These are phyloP conservation scores for Astrothelium subdiscretum DNA, from an alignment of 495 filamentous ascomycete species.

Conservation along the genomic window DNA sequence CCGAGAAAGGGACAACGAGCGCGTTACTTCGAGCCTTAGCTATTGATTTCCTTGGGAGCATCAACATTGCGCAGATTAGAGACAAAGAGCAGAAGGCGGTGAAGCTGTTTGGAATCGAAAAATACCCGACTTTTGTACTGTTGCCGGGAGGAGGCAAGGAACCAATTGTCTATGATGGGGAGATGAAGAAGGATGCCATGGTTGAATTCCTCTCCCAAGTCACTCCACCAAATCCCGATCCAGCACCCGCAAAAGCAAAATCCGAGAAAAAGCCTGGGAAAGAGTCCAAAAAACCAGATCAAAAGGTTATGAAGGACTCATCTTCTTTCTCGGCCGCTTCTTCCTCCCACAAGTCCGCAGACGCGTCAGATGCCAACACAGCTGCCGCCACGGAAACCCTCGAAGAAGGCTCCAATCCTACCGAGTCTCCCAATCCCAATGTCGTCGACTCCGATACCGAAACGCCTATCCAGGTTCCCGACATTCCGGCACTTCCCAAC, in stretches of 20 bases:
- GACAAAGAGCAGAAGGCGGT: conserved; percentile 67
- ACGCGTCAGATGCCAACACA: conserved; percentile 27
- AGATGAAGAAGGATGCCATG: conserved; percentile 76
- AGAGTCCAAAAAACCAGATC: conserved; percentile 38
- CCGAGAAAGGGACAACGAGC: conserved; percentile 81
- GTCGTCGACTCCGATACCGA: conserved; percentile 29
- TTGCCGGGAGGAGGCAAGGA: conserved; percentile 62
- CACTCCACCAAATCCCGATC: conserved; percentile 61
- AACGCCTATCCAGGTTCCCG: conserved; percentile 39
- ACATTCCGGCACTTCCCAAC: conserved; percentile 41
- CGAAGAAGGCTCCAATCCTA: conserved; percentile 32
- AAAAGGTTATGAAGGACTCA: conserved; percentile 36
- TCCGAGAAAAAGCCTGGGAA: conserved; percentile 33
- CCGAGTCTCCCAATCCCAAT: conserved; percentile 37
- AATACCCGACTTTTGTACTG: conserved; percentile 72
- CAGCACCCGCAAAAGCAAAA: conserved; percentile 38
- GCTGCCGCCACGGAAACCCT: conserved; percentile 31
- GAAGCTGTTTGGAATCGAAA: conserved; percentile 59
- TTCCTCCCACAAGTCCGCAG: conserved; percentile 30
- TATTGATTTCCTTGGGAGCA: conserved; percentile 77
- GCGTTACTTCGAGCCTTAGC: conserved; percentile 73
- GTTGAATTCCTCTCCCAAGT: conserved; percentile 73
- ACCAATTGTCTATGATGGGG: conserved; percentile 63
- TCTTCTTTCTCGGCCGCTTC: conserved; percentile 34
- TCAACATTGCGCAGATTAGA: conserved; percentile 74